phyloP scores from a whole-genome alignment of 2,329 filamentous ascomycete genomes.

The Trichoderma arundinaceum region DNA sequence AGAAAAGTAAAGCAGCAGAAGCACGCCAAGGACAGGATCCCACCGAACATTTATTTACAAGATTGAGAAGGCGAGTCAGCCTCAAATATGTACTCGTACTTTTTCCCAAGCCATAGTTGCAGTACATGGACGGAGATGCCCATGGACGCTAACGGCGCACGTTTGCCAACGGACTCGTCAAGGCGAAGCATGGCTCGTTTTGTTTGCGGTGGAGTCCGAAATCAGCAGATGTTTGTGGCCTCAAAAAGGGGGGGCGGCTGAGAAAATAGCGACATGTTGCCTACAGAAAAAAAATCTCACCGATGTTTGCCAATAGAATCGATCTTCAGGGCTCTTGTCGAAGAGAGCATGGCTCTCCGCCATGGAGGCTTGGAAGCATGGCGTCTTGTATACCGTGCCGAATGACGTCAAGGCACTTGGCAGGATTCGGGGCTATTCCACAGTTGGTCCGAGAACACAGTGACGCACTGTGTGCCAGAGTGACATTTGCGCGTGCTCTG shows the following conservation, averaged over 20 bases:
- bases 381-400: not conserved
- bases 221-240: slow-evolving; percentile 5
- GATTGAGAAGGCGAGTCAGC: slow-evolving; percentile 2
- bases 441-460: not conserved
- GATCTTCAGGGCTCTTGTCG: slow-evolving; percentile 27
- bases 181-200: slow-evolving; percentile 1
- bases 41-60: slow-evolving; percentile 2
- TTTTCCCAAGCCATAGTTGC: not conserved
- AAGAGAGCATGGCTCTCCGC: slow-evolving; percentile 1
- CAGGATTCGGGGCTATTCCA: not conserved
- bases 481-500: slow-evolving; percentile 1
- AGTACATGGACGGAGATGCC: not conserved
- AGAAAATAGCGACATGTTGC: not conserved
- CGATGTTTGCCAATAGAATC: not conserved
- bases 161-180: slow-evolving; percentile 19
- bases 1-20: not conserved
- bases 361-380: slow-evolving; percentile 3
- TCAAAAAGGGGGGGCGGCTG: not conserved
- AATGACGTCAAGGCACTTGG: slow-evolving; percentile 26
- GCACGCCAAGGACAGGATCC: not conserved
- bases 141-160: slow-evolving; percentile 24
- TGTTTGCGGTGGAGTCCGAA: slow-evolving; percentile 28
- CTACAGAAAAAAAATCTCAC: not conserved
- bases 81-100: not conserved
- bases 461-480: not conserved